Conservation (phyloP, 495 filamentous ascomycete species). For the Chaetomidium leptoderma region DNA sequence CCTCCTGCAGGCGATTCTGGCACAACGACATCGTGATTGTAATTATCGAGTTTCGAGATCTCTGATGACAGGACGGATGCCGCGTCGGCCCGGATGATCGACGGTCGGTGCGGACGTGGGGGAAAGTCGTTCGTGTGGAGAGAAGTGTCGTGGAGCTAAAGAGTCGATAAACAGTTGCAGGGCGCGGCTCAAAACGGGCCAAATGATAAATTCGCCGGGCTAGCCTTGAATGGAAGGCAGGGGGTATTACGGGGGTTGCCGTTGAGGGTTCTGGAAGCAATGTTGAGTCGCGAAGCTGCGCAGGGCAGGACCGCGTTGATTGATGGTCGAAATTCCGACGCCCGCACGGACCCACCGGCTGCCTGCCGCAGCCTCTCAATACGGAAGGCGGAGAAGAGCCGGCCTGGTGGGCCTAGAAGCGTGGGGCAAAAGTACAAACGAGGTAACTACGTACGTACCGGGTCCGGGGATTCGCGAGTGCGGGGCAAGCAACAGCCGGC, state of each 20-base stretch:
- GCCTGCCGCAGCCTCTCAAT: constrained; percentile 11
- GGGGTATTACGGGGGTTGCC: not conserved
- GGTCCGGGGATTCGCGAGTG: no score
- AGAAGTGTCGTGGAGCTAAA: not conserved
- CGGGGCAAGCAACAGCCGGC: no score
- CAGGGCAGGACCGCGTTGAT: not conserved
- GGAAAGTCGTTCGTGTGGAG: not conserved
- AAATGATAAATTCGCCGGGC: not conserved
- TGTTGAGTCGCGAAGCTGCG: not conserved
- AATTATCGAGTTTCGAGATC: not conserved
- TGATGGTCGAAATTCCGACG: not conserved
- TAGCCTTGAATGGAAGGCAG: not conserved
- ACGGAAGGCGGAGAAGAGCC: constrained; percentile 23
- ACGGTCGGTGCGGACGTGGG: not conserved
- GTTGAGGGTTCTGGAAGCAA: not conserved
- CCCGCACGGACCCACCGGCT: constrained; percentile 1
- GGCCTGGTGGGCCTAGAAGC: not conserved
- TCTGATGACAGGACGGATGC: not conserved
- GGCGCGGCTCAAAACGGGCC: not conserved
- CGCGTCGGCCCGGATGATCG: not conserved
- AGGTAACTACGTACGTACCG: no score
- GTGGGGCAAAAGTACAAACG: not conserved
- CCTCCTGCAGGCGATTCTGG: constrained; percentile 82
- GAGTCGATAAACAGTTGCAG: not conserved
- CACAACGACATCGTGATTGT: constrained; percentile 71